Evolutionary conservation across 1,139 yeast genomes (phyloP), one percentile per base, ranked within the genome.

Genomic region (Kodamaea suecica): DNA sequence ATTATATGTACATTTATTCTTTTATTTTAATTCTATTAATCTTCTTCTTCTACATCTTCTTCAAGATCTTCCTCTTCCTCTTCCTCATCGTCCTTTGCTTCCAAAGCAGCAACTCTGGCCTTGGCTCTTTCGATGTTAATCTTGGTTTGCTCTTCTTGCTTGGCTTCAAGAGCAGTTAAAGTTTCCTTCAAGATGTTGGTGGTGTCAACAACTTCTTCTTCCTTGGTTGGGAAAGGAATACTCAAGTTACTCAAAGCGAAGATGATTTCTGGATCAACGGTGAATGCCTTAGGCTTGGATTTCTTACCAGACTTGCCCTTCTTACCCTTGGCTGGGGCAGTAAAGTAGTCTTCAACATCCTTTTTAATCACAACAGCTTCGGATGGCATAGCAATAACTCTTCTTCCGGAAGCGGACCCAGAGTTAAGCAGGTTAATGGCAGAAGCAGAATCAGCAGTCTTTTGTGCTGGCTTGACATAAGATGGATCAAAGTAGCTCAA

Each of bases 61-160:
- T 51, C 57, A 19, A 44, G 57, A 11, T 43, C 52, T 7, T 44
- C 55, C 3, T 45, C 59, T 31, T 51, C 57, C 11, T 54, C 62
- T 14, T 55, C 63, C 15, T 51, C 57, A 29, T 52, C 63, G 31
- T 56, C 68, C 41, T 65, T 63, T 25, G 64, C 69, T 51, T 70
- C 78, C 44, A 85, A 66, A 56, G 80, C 73, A 47, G 84, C 83
- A 48, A 85, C 76, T 60, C 79, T 80, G 39, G 81, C 84, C 67
- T 85, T 78, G 40, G 92, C 95, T 47, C 73, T 74, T 48, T 76
- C 85, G 48, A 84, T 70, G 60, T 84, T 83, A 59, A 75, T 76
- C 59, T 79, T 75, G 42, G 97, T 87, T 56, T 82, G 88, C 43
- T 80, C 85, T 42, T 80, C 90, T 68, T 88, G 95, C 63, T 81